These are phyloP conservation scores for Lavandula angustifolia DNA, from an alignment of 257 asterid genomes.

Conservation along the genomic window DNA sequence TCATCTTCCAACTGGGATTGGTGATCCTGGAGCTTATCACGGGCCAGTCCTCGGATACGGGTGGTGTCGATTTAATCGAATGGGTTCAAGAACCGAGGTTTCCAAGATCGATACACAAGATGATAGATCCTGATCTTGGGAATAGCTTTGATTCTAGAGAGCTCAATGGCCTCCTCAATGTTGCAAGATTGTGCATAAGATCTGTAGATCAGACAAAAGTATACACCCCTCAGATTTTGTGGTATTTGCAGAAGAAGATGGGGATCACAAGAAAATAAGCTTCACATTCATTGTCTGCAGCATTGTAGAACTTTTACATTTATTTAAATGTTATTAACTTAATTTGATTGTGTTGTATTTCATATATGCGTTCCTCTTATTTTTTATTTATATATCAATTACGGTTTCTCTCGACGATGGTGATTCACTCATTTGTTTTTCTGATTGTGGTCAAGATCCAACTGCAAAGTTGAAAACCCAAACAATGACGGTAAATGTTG, in stretches of 20 bases:
- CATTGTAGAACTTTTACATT: neutral
- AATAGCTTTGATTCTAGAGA: slow-evolving; percentile 60
- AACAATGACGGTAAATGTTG: neutral
- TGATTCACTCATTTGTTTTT: neutral
- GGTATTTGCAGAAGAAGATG: slow-evolving; percentile 75
- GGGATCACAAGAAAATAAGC: slow-evolving; percentile 31
- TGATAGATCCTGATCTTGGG: slow-evolving; percentile 92
- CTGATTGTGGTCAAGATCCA: slow-evolving; percentile 21
- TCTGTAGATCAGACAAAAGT: slow-evolving; percentile 50
- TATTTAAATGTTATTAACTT: slow-evolving; percentile 23
- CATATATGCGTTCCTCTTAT: no score
- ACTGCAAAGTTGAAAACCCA: slow-evolving; percentile 19
- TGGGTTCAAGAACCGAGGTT: slow-evolving; percentile 71
- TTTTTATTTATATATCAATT: no score
- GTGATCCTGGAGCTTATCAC: slow-evolving; percentile 84
- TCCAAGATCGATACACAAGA: slow-evolving; percentile 59
- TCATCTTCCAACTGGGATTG: slow-evolving; percentile 80
- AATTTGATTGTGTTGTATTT: neutral
- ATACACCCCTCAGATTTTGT: slow-evolving; percentile 57
- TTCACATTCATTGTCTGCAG: neutral
- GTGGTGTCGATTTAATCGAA: slow-evolving; percentile 59
- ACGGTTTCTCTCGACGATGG: no score
- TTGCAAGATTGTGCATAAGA: slow-evolving; percentile 74
- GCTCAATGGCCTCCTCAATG: slow-evolving; percentile 60
- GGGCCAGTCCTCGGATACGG: slow-evolving; percentile 79